Conservation (phyloP, 768 basidiomycete species). For the Boletus reticulatus region DNA sequence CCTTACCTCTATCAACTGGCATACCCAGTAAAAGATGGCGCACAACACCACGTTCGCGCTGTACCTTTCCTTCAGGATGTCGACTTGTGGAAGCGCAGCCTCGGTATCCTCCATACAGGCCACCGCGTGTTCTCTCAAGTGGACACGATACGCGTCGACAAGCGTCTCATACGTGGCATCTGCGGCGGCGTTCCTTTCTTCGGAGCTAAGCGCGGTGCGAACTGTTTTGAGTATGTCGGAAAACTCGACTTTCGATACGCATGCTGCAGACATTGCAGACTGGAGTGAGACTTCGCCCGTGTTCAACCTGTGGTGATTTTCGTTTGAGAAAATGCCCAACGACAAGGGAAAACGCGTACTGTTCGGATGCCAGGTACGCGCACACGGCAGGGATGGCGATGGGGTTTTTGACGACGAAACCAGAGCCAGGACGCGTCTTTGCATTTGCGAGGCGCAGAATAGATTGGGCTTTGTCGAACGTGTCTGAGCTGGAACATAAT, state of each 20-base stretch:
- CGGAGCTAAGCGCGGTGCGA: constrained; percentile 13
- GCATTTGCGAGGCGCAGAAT: constrained; percentile 19
- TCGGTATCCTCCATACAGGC: constrained; percentile 38
- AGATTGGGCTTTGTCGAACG: constrained; percentile 20
- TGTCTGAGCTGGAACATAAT: constrained; percentile 25
- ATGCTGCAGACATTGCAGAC: constrained; percentile 24
- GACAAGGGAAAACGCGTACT: constrained; percentile 16
- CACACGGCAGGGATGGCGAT: constrained; percentile 28
- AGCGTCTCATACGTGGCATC: constrained; percentile 32
- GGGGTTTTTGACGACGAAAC: constrained; percentile 23
- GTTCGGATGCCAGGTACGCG: constrained; percentile 33
- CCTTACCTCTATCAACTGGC: constrained; percentile 37
- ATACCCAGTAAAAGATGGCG: constrained; percentile 48
- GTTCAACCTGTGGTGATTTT: constrained; percentile 18
- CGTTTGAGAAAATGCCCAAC: background rate
- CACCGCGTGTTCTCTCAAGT: constrained; percentile 14
- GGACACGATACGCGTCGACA: constrained; percentile 26
- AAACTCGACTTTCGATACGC: constrained; percentile 22
- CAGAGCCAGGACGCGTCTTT: constrained; percentile 29
- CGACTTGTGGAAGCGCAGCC: constrained; percentile 11
- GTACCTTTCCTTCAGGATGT: constrained; percentile 19
- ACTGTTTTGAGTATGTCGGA: constrained; percentile 23
- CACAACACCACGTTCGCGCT: constrained; percentile 28
- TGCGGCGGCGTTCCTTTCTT: background rate
- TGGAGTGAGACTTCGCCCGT: constrained; percentile 29